These are phyloP conservation scores for Astrephomene gubernaculifera DNA, from an alignment of 139 green algal genomes.

Conservation along the genomic window DNA sequence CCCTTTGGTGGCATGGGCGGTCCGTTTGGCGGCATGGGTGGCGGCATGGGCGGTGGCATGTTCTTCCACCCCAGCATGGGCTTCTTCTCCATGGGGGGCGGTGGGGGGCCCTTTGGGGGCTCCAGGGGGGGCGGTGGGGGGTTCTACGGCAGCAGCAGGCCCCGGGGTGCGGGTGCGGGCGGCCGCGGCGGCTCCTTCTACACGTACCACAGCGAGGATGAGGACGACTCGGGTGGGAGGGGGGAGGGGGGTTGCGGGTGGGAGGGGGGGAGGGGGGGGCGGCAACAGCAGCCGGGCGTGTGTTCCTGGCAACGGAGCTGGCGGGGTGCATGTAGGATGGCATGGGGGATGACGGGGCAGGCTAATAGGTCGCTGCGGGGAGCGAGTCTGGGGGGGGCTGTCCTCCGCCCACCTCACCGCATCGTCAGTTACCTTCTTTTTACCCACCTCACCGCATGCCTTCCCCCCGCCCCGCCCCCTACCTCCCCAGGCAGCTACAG, in stretches of 20 bases:
- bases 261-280: no score
- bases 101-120: neutral
- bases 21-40: neutral
- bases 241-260: neutral
- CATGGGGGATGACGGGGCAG: no score
- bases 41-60: neutral
- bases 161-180: neutral
- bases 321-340: no score
- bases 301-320: no score
- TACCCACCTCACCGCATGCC: no score
- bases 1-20: neutral
- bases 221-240: constrained; percentile 19
- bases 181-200: constrained; percentile 27
- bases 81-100: neutral
- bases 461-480: neutral
- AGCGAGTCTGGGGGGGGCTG: no score
- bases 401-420: no score
- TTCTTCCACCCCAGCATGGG: neutral
- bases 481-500: constrained; percentile 20
- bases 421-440: no score
- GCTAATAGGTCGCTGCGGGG: no score
- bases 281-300: no score
- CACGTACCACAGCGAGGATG: constrained; percentile 32
- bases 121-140: neutral
- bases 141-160: no score